These are phyloP conservation scores for Kingdonia uniflora DNA, from an alignment of 164 flowering plant species.

Conservation along the genomic window DNA sequence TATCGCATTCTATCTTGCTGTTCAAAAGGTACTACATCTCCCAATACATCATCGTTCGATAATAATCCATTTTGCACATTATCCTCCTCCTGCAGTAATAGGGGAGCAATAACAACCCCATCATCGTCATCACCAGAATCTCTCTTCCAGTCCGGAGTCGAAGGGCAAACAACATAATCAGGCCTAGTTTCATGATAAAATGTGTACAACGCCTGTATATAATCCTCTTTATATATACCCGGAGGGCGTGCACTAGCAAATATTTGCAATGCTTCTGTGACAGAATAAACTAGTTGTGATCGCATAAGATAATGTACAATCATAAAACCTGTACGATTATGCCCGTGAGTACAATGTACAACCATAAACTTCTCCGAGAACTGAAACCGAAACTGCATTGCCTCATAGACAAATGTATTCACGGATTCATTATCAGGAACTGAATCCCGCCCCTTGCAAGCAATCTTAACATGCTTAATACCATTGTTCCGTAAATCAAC, in stretches of 20 bases:
- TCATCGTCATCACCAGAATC: conserved; percentile 90
- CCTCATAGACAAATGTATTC: conserved; percentile 74
- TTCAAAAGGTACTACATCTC: background rate
- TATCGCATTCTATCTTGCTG: background rate
- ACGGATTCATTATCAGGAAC: conserved; percentile 83
- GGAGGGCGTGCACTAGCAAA: conserved; percentile 94
- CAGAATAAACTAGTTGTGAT: conserved; percentile 37
- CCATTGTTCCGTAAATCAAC: conserved; percentile 65
- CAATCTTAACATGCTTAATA: conserved; percentile 87
- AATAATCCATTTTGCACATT: background rate
- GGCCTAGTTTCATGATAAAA: conserved; percentile 91
- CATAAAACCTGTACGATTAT: conserved; percentile 99
- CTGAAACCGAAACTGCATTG: conserved; percentile 11
- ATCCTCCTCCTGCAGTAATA: background rate
- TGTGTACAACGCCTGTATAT: conserved; percentile 70
- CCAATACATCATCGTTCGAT: background rate
- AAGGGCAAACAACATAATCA: conserved; percentile 57
- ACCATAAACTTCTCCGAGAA: conserved; percentile 51
- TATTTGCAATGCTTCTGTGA: conserved; percentile 70
- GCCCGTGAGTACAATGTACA: conserved; percentile 98
- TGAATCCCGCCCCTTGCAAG: conserved; percentile 76
- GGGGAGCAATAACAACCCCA: conserved; percentile 50
- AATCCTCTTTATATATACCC: conserved; percentile 90
- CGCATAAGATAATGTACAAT: conserved; percentile 87
- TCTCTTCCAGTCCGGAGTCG: conserved; percentile 97